Evolutionary conservation across 805 yeast genomes (phyloP).

Genomic region (Zygoascus flipseniorum): DNA sequence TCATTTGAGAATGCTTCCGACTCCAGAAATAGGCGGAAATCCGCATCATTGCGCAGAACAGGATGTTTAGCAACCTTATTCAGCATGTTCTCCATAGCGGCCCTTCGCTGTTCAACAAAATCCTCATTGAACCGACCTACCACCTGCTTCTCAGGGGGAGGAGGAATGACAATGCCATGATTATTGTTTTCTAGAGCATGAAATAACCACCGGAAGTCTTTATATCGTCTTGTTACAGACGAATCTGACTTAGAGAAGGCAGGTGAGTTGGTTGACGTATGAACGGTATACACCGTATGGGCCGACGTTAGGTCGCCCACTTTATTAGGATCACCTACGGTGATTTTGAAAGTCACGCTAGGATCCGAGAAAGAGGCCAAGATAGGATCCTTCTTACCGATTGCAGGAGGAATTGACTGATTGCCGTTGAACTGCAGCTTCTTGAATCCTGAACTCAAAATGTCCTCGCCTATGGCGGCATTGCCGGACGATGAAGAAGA

Average conservation of each 20-base stretch:
- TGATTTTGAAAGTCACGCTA: slow-evolving; percentile 39
- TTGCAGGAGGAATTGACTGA: not conserved
- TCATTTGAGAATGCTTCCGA: slow-evolving; percentile 61
- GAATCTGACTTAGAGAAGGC: slow-evolving; percentile 33
- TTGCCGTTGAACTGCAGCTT: not conserved
- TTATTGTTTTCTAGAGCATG: slow-evolving; percentile 78
- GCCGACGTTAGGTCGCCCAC: slow-evolving; percentile 86
- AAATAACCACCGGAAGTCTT: slow-evolving; percentile 91
- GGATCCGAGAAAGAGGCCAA: not conserved
- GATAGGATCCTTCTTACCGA: not conserved
- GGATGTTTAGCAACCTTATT: slow-evolving; percentile 53
- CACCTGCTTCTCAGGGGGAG: slow-evolving; percentile 92
- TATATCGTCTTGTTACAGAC: slow-evolving; percentile 73
- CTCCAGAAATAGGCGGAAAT: slow-evolving; percentile 68
- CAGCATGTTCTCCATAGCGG: slow-evolving; percentile 82
- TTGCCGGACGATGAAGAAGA: not conserved
- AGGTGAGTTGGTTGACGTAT: slow-evolving; percentile 46
- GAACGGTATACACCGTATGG: slow-evolving; percentile 79
- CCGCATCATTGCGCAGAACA: slow-evolving; percentile 58
- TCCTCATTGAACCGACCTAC: slow-evolving; percentile 87
- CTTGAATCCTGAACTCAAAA: not conserved
- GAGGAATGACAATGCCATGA: slow-evolving; percentile 88
- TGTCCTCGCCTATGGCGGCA: not conserved
- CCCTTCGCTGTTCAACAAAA: slow-evolving; percentile 78
- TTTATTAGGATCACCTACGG: slow-evolving; percentile 84